Evolutionary conservation across 257 asterid genomes (phyloP).

Genomic region (Cynanchum wilfordii): DNA sequence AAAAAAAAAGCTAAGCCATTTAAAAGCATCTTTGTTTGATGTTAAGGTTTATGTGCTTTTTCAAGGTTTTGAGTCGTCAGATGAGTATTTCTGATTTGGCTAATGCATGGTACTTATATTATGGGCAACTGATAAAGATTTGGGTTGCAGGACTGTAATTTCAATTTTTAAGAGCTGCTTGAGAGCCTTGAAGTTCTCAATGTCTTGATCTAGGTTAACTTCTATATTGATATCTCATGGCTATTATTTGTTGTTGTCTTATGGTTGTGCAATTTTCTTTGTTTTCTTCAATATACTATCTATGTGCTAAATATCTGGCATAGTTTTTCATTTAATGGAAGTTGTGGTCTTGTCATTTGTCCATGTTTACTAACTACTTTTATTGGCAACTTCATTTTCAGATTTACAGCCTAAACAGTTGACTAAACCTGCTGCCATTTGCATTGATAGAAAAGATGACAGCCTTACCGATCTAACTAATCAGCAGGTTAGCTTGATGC

Average conservation of each 20-base stretch:
- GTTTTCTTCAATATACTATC: not conserved
- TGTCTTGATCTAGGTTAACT: slow-evolving; percentile 39
- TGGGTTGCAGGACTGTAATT: slow-evolving; percentile 58
- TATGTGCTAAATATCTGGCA: not conserved
- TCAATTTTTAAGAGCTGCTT: slow-evolving; percentile 56
- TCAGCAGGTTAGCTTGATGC: slow-evolving; percentile 43
- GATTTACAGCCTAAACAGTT: slow-evolving; percentile 27
- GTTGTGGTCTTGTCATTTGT: not conserved
- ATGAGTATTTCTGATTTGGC: slow-evolving; percentile 16
- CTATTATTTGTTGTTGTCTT: slow-evolving; percentile 5
- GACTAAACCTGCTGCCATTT: slow-evolving; percentile 21
- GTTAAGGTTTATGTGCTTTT: not conserved
- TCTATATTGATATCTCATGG: slow-evolving; percentile 48
- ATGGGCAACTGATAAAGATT: slow-evolving; percentile 39
- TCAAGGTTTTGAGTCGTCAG: slow-evolving; percentile 8
- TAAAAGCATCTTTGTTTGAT: too few species aligned
- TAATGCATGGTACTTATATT: slow-evolving; percentile 26
- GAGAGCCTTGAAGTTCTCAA: slow-evolving; percentile 46
- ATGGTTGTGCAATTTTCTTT: not conserved
- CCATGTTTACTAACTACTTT: slow-evolving; percentile 10
- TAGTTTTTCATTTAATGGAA: not conserved
- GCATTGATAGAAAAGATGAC: slow-evolving; percentile 17
- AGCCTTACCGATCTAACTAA: slow-evolving; percentile 19
- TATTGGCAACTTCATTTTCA: slow-evolving; percentile 23
- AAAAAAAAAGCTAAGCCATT: too few species aligned